phyloP scores from a whole-genome alignment of 345 rosid species.

The Salix purpurea region DNA sequence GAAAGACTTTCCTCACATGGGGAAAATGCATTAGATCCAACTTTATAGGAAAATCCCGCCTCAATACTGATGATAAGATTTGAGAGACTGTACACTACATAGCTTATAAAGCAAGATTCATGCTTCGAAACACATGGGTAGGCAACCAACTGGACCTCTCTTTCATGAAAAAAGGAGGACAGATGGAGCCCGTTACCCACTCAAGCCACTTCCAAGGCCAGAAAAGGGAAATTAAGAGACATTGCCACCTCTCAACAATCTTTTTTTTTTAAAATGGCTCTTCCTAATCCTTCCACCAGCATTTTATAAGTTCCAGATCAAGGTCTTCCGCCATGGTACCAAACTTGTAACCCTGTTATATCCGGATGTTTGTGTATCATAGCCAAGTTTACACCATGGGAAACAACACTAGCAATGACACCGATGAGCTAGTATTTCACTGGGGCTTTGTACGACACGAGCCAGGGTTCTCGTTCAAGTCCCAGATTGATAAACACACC shows the following conservation, averaged over 20 bases:
- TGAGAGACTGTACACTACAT: neutral
- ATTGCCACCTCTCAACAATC: neutral
- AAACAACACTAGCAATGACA: neutral
- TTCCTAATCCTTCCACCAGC: neutral
- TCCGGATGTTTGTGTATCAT: neutral
- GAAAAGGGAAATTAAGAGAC: neutral
- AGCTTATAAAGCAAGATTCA: neutral
- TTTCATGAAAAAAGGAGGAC: neutral
- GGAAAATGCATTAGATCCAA: conserved; percentile 4
- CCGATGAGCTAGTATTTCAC: neutral
- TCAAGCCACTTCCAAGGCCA: neutral
- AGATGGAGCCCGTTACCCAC: neutral
- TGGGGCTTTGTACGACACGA: neutral
- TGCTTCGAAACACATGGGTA: neutral
- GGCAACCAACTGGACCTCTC: neutral
- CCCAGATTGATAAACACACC: neutral
- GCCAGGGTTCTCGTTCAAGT: neutral
- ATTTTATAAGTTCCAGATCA: neutral
- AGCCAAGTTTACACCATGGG: neutral
- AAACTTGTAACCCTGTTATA: neutral
- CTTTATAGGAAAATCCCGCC: neutral
- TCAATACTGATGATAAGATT: neutral
- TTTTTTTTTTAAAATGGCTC: too few species aligned
- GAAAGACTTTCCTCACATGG: conserved; percentile 4
- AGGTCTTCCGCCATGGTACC: neutral